Base-by-base conservation (phyloP, 2,329 filamentous ascomycete genomes). In the Microsporum canis region DNA sequence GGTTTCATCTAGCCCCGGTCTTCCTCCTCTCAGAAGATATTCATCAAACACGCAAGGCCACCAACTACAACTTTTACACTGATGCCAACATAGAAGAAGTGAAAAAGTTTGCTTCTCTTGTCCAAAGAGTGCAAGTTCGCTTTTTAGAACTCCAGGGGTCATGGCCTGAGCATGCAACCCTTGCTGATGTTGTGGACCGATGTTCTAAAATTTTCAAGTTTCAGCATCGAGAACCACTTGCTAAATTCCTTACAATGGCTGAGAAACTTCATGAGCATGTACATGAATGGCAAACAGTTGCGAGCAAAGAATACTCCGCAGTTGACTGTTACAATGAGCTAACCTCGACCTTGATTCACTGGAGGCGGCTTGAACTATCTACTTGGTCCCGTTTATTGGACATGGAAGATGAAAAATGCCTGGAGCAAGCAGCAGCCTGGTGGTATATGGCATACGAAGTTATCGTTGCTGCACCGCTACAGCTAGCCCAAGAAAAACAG, bases 381-480 rank as follows among this genome's bases (percentile, higher is more conserved):
- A 96, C 92, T 0, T 99, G 94, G 94, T 86, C 88, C 39, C 88
- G 87, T 47, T 75, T 99, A 2, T 87, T 99, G 63, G 89, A 96
- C 66, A 84, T 88, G 71, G 94, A 99, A 72, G 81, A 85, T 41
- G 80, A 83, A 59, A 90, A 88, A 68, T 91, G 86, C 67, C 79
- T 86, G 27, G 82, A 89, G 57, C 87, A 90, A 69, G 91, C 92
- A 1, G 86, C 85, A 67, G 87, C 88, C 14, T 99, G 94, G 94
- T 99, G 91, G 87, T 99, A 96, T 68, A 82, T 97, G 63, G 91
- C 92, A 0, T 99, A 96, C 69, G 90, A 97, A 73, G 89, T 87
- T 3, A 84, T 95, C 47, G 82, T 99, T 66, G 87, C 85, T 2
- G 87, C 86, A 7, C 88, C 91, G 0, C 78, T 89, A 60, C 81